phyloP scores from a whole-genome alignment of 371 early-diverging fungal genomes.

The Parasitella parasitica region DNA sequence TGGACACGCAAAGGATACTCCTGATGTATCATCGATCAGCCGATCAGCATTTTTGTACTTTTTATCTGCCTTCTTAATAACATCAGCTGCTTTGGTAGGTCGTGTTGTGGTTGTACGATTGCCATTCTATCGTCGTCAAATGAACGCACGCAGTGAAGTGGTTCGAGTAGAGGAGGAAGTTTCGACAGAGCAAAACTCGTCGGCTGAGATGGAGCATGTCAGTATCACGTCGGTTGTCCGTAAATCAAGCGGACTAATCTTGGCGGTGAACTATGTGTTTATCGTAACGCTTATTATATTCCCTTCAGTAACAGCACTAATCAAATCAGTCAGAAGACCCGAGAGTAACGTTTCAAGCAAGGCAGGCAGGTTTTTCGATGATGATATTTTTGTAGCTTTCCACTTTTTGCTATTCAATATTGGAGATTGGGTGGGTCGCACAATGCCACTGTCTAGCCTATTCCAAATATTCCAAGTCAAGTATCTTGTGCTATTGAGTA shows the following conservation, averaged over 20 bases:
- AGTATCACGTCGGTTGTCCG: conserved; percentile 20
- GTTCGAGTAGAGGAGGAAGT: conserved; percentile 14
- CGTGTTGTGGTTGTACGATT: conserved; percentile 41
- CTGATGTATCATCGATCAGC: conserved; percentile 36
- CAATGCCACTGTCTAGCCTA: conserved; percentile 37
- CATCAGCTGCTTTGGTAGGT: conserved; percentile 47
- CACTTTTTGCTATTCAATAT: conserved; percentile 76
- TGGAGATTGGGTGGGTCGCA: conserved; percentile 78
- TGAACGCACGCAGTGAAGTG: conserved; percentile 9
- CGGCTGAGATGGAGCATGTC: conserved; percentile 4
- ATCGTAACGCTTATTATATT: conserved; percentile 71
- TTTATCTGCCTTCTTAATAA: conserved; percentile 49
- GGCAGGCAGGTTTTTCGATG: conserved; percentile 37
- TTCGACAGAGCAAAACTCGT: not conserved
- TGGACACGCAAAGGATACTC: conserved; percentile 9
- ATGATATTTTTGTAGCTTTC: conserved; percentile 70
- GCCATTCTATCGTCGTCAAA: conserved; percentile 54
- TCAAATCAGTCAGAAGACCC: conserved; percentile 53
- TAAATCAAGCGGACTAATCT: conserved; percentile 43
- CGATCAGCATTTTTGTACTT: conserved; percentile 64
- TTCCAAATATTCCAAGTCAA: conserved; percentile 39
- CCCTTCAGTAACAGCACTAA: conserved; percentile 74
- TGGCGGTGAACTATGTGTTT: conserved; percentile 63
- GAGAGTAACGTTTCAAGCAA: conserved; percentile 4
- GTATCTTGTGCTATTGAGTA: conserved; percentile 45